Evolutionary conservation across 78 protist genomes (phyloP), one percentile per base, ranked within the genome.

Genomic region (Diacronema lutheri): DNA sequence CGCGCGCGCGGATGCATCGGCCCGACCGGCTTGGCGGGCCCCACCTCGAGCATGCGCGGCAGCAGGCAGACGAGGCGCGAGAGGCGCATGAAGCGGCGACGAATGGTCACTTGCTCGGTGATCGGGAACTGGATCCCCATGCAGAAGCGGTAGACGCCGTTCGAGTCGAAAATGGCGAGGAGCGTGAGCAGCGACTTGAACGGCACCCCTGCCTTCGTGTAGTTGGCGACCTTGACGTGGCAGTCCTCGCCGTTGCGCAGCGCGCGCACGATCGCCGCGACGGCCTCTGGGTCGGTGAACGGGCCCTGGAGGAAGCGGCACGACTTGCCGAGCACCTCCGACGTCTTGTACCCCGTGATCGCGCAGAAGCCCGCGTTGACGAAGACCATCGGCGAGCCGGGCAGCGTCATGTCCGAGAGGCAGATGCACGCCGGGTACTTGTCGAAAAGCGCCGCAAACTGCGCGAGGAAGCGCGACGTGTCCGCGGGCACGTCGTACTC

Each of bases 291-390:
- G 41, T 77, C 83, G 44, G 83, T 77, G 26, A 1, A 0, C 9
- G 83, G 83, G n/a, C 83, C 83, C 44, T 77, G 83, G n/a, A 77
- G 66, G 66, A 77, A 77, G 83, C 83, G 83, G 44, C 68, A 50
- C 66, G 55, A 57, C 66, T 46, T 65, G 20, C 83, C 83, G 21
- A 16, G 60, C 31, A 57, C 65, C 83, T 77, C 83, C 29, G 26
- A n/a, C 71, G 0, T 3, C 20, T 26, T 40, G 65, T 77, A 77
- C 23, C 83, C 83, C 46, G 83, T 77, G 31, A 35, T 4, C 55
- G 5, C 12, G 46, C 41, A 46, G 37, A 41, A 74, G 33, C 7
- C 81, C 38, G 4, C 31, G 61, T 26, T 33, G 31, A 35, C 81
- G 38, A 12, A 41, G 55, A 11, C 2, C 37, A 74, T 26, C 61